Conservation (phyloP, 106 monocot species). For the Chionographis japonica region DNA sequence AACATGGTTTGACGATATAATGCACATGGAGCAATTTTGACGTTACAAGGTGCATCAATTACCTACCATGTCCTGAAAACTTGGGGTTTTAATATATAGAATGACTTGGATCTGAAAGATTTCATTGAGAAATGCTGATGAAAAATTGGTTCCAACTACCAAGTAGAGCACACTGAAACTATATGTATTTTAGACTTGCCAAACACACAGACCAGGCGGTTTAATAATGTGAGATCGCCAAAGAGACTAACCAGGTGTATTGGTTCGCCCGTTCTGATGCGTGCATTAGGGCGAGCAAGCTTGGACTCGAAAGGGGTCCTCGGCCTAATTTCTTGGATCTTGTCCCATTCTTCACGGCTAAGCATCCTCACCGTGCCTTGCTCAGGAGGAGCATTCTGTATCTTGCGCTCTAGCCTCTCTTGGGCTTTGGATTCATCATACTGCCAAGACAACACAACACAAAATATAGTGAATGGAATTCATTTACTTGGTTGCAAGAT, state of each 20-base stretch:
- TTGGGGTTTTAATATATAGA: too few species aligned
- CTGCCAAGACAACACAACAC: conserved; percentile 28
- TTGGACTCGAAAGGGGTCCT: conserved; percentile 96
- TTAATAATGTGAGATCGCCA: neutral
- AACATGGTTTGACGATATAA: too few species aligned
- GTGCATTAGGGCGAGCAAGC: conserved; percentile 90
- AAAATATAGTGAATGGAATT: too few species aligned
- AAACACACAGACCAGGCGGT: neutral
- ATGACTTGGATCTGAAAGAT: too few species aligned
- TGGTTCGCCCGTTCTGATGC: conserved; percentile 91
- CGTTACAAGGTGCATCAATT: too few species aligned
- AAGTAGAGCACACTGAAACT: neutral
- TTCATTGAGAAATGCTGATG: too few species aligned
- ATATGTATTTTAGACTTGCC: neutral
- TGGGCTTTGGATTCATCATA: conserved; percentile 83
- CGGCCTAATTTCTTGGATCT: conserved; percentile 88
- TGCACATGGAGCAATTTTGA: too few species aligned
- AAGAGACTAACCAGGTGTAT: conserved; percentile 53
- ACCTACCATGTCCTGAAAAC: too few species aligned
- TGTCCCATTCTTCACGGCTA: conserved; percentile 93
- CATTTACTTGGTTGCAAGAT: too few species aligned
- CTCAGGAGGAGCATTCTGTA: conserved; percentile 66
- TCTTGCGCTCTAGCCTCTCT: conserved; percentile 85
- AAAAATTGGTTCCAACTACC: too few species aligned
- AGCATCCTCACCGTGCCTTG: conserved; percentile 97